Percentiles rank a stretch among this genome's conserved stretches.
These are phyloP conservation scores for Amaranthus palmeri DNA, from an alignment of 148 eudicot species.

Conservation along the genomic window DNA sequence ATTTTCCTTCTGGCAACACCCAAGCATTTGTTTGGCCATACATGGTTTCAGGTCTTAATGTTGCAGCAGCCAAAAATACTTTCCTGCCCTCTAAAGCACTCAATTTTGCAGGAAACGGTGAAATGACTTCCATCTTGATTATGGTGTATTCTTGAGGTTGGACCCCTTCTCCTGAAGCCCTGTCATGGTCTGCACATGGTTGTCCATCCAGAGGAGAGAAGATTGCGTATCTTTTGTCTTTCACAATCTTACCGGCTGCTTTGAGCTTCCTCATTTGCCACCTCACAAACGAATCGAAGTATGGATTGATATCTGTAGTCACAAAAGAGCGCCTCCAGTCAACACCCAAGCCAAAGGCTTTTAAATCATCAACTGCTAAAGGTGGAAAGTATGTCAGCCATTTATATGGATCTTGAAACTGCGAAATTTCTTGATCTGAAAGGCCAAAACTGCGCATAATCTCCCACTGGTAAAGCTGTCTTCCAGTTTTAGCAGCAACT, in stretches of 20 bases:
- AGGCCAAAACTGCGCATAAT: slow-evolving; percentile 81
- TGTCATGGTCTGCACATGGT: slow-evolving; percentile 27
- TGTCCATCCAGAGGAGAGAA: too few relatives aligned
- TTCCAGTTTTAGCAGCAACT: slow-evolving; percentile 65
- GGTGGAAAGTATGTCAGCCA: slow-evolving; percentile 80
- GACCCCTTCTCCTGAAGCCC: slow-evolving; percentile 92
- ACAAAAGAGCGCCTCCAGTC: slow-evolving; percentile 89
- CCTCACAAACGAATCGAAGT: slow-evolving; percentile 68
- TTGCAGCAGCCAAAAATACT: slow-evolving; percentile 83
- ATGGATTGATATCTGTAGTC: slow-evolving; percentile 71
- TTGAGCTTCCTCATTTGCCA: slow-evolving; percentile 86
- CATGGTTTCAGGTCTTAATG: slow-evolving; percentile 89
- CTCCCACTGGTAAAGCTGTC: slow-evolving; percentile 76
- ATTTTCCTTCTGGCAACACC: slow-evolving; percentile 82
- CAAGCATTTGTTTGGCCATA: slow-evolving; percentile 90
- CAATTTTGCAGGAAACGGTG: slow-evolving; percentile 66
- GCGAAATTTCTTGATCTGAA: slow-evolving; percentile 56
- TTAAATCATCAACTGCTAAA: slow-evolving; percentile 72
- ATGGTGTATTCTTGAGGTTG: slow-evolving; percentile 84
- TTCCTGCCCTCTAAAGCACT: slow-evolving; percentile 56
- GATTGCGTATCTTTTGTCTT: too few relatives aligned
- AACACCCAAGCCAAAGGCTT: slow-evolving; percentile 77
- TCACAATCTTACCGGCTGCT: slow-evolving; percentile 32
- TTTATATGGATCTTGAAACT: slow-evolving; percentile 54
- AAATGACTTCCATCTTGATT: slow-evolving; percentile 76